phyloP scores from a whole-genome alignment of 1,284 basidiomycete species.

The Golubevia pallescens region DNA sequence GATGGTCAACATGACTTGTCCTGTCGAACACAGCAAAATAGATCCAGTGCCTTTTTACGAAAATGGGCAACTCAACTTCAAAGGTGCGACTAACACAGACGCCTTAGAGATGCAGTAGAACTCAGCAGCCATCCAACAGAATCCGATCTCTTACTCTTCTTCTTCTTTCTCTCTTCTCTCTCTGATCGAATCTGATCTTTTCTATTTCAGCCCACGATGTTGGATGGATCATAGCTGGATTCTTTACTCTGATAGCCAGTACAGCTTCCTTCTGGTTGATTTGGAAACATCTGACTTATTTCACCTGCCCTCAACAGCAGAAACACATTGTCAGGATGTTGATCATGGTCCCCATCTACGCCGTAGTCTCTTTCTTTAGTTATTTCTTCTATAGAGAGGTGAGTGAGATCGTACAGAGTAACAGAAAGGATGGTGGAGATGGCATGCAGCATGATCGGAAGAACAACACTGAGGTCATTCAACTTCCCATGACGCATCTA shows the following conservation, averaged over 20 bases:
- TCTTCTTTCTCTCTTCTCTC: background rate
- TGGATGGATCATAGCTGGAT: slow-evolving; percentile 75
- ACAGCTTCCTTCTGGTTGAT: slow-evolving; percentile 75
- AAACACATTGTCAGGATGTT: slow-evolving; percentile 70
- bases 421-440: background rate
- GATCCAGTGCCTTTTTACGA: slow-evolving; percentile 68
- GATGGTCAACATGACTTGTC: slow-evolving; percentile 14
- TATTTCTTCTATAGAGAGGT: slow-evolving; percentile 70
- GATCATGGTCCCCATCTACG: slow-evolving; percentile 80
- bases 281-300: slow-evolving; percentile 75
- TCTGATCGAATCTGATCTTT: background rate
- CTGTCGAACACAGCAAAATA: background rate
- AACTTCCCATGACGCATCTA: no score
- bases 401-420: background rate
- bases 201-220: slow-evolving; percentile 61
- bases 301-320: slow-evolving; percentile 71
- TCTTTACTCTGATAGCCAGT: slow-evolving; percentile 71
- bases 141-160: background rate
- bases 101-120: background rate
- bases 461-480: no score
- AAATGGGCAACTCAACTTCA: slow-evolving; percentile 72
- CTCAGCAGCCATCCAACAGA: background rate
- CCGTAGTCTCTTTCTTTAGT: slow-evolving; percentile 73
- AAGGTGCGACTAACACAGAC: no score
- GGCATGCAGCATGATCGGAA: background rate